These are phyloP conservation scores for Penicillium sp. DNA, from an alignment of 2,329 filamentous ascomycete genomes.

Conservation along the genomic window DNA sequence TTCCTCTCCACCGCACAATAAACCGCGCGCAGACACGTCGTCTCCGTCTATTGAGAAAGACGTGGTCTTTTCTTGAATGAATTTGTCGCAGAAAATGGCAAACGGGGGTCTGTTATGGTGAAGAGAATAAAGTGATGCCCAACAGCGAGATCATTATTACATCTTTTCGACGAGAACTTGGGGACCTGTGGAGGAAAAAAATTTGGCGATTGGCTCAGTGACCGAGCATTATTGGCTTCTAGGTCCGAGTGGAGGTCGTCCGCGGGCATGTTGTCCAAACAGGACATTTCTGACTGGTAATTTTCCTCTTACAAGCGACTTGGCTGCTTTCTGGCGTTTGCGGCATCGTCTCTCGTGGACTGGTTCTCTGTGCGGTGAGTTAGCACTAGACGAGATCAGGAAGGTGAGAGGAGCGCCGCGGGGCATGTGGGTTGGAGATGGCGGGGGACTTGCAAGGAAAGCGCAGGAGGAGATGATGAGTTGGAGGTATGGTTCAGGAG, in stretches of 20 bases:
- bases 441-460: background rate
- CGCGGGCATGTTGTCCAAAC: conserved; percentile 2
- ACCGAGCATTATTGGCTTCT: conserved; percentile 5
- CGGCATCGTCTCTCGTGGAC: background rate
- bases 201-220: conserved; percentile 1
- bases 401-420: conserved; percentile 21
- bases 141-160: background rate
- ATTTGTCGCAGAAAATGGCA: background rate
- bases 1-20: conserved; percentile 16
- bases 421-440: background rate
- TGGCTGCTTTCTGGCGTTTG: conserved; percentile 8
- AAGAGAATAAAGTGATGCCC: background rate
- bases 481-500: background rate
- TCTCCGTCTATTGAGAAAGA: background rate
- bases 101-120: background rate
- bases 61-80: background rate
- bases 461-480: background rate
- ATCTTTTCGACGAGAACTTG: conserved; percentile 2
- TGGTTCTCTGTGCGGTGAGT: conserved; percentile 3
- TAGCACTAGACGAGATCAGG: conserved; percentile 22
- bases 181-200: background rate
- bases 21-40: background rate
- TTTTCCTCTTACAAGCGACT: background rate
- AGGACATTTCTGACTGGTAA: conserved; percentile 3
- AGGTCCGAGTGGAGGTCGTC: conserved; percentile 1